Evolutionary conservation across 2,329 filamentous ascomycete genomes (phyloP), one percentile per base, ranked within the genome.

Genomic region (Xylaria sp.): DNA sequence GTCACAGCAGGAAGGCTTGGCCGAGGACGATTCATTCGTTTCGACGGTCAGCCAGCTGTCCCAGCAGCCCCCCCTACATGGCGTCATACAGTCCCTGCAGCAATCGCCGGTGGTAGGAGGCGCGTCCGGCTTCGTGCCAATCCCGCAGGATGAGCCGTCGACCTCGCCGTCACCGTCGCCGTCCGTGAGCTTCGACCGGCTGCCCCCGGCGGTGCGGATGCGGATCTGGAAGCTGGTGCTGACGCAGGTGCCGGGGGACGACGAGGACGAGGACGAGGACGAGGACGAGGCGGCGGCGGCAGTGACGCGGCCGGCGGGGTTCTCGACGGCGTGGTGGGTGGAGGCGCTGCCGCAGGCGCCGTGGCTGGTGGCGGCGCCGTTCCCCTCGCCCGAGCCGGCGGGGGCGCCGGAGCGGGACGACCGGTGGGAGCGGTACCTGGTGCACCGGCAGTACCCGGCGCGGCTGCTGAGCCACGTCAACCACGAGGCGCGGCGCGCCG

Each of bases 141-240:
- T 9, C 17, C 6, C 43, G 39, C 48, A 29, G 4, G 39, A 37
- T 19, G 42, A 8, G 5, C n/a, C n/a, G n/a, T n/a, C n/a, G n/a
- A n/a, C n/a, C n/a, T n/a, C n/a, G n/a, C n/a, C n/a, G n/a, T n/a
- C 2, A 9, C 44, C 13, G n/a, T 34, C 16, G 13, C n/a, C 24
- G 29, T 7, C 24, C 18, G 2, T 44, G 4, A 39, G 39, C 22
- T 59, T 66, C 57, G 48, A 24, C 41, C 34, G 46, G 21, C 44
- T 67, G 2, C 61, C 63, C 7, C 9, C 26, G 0, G 40, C 50
- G 4, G 39, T 67, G 2, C 57, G 63, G 5, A n/a, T 57, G 7
- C 42, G 54, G 34, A 66, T 66, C 42, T 66, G 61, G 61, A 46
- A 57, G 3, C 52, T 59, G 11, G 59, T 55, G 8, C 52, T 66